Base-by-base conservation (phyloP, 345 rosid species). In the Sapria himalayana region DNA sequence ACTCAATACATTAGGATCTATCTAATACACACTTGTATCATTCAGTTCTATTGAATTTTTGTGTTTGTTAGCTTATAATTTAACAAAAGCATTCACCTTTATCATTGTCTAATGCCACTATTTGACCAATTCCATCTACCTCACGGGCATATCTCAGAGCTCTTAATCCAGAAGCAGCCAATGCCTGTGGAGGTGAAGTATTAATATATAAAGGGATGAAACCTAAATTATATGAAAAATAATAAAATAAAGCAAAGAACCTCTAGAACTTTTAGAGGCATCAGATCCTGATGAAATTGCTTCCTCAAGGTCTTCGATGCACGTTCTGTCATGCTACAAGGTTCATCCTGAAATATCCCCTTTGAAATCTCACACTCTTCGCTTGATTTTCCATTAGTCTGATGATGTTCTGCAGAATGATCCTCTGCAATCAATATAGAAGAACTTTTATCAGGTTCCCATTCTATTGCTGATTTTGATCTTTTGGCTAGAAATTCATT, bases 81-180 rank as follows among this genome's bases (percentile, higher is more conserved):
- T n/a, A n/a, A n/a, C n/a, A n/a, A n/a, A n/a, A n/a, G n/a, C n/a
- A n/a, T n/a, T n/a, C 36, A 91, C 99, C 95, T 61, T 73, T 66
- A 39, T 91, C 99, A 60, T 91, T 91, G 57, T 91, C 99, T 39
- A 84, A 61, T 45, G 99, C 95, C 50, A 89, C 81, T 46, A 89
- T 92, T 66, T 77, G 80, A 54, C 92, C 81, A 49, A 91, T 70
- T 51, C 77, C 95, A 56, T 79, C 95, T 24, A 91, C 64, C 63
- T 91, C 99, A 43, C 70, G 72, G 42, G 89, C 93, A 69, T 91
- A 91, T 65, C 99, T 77, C 35, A 80, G 57, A 56, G 95, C 86
- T 57, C 99, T 66, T 59, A 91, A 58, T 31, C 99, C 99, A 1
- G 99, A 91, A 46, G 95, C 99, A 23, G 99, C 80, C 56, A 91